phyloP scores from a whole-genome alignment of 345 rosid species.

The Rhizophora apiculata region DNA sequence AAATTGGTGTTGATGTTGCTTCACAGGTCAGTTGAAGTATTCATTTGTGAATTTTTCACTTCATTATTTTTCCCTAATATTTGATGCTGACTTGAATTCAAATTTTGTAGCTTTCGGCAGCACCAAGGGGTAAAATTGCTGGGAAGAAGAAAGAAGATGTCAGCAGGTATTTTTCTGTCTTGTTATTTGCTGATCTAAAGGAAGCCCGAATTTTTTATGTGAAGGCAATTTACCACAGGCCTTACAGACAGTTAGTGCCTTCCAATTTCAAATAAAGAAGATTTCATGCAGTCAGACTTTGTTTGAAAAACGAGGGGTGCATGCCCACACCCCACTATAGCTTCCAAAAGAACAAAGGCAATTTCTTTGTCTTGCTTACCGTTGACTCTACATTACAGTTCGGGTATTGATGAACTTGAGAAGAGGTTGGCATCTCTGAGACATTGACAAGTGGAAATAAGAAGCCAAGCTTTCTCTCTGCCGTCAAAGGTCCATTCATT shows the following conservation, averaged over 20 bases:
- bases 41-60: not conserved
- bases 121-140: slow-evolving; percentile 76
- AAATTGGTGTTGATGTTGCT: slow-evolving; percentile 91
- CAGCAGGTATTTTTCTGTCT: slow-evolving; percentile 52
- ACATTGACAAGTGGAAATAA: slow-evolving; percentile 23
- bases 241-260: not conserved
- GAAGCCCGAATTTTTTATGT: not conserved
- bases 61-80: not conserved
- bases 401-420: slow-evolving; percentile 71
- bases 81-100: slow-evolving; percentile 14
- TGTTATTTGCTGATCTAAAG: not conserved
- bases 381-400: slow-evolving; percentile 41
- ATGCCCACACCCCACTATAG: not conserved
- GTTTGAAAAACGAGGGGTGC: not conserved
- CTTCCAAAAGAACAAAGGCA: not conserved
- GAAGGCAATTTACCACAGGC: not conserved
- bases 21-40: slow-evolving; percentile 65
- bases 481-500: not conserved
- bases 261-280: not conserved
- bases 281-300: not conserved
- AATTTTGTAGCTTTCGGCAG: slow-evolving; percentile 63
- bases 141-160: slow-evolving; percentile 56
- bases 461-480: not conserved
- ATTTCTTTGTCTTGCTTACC: slow-evolving; percentile 5
- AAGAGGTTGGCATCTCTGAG: slow-evolving; percentile 91